Evolutionary conservation across 192 early-diverging fungal genomes (phyloP).

Genomic region (Podila minutissima): DNA sequence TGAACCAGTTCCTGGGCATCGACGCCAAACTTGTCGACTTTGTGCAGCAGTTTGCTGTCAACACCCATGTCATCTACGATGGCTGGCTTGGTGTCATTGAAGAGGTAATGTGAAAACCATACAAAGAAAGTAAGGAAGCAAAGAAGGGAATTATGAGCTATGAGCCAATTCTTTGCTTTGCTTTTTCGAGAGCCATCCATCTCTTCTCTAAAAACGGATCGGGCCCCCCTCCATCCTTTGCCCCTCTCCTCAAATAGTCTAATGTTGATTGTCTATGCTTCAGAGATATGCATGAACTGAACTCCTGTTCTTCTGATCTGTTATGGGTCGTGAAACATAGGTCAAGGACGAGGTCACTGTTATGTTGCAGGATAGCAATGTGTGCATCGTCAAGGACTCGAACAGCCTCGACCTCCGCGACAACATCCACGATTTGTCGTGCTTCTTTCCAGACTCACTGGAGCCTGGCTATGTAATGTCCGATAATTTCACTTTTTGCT

Average conservation of each 20-base stretch:
- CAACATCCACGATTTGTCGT: conserved; percentile 41
- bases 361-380: conserved; percentile 25
- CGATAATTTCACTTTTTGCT: no score
- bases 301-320: no score
- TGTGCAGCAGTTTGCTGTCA: conserved; percentile 45
- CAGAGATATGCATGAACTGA: no score
- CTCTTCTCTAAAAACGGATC: neutral
- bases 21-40: conserved; percentile 48
- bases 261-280: no score
- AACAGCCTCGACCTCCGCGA: conserved; percentile 43
- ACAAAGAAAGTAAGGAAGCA: neutral
- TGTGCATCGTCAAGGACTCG: conserved; percentile 46
- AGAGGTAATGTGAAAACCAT: conserved; percentile 15
- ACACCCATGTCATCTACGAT: conserved; percentile 50
- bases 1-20: conserved; percentile 38
- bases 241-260: no score
- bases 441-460: conserved; percentile 46
- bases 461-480: conserved; percentile 34
- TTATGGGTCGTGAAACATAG: conserved; percentile 9
- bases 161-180: conserved; percentile 1
- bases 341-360: conserved; percentile 51
- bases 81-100: conserved; percentile 54
- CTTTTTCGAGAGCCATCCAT: conserved; percentile 3
- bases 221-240: no score
- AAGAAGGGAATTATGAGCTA: conserved; percentile 4